Base-by-base conservation (phyloP, 257 asterid species). In the Ballota nigra region DNA sequence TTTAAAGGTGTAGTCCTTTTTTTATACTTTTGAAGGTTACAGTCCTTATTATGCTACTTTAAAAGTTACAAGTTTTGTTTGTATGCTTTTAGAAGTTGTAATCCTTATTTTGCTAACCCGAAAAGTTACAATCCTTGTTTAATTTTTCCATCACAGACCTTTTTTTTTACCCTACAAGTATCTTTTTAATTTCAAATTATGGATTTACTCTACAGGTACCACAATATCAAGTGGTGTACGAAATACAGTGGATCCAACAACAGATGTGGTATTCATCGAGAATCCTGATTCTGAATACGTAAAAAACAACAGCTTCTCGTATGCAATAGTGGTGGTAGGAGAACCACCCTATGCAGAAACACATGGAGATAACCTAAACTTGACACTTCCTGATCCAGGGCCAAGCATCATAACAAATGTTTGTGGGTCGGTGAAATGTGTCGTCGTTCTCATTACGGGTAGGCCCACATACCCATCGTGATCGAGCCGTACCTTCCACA, bases 281-380 rank as follows among this genome's bases (percentile, higher is more conserved):
- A 80, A 80, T 12, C 87, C 87, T 0, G 75, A 75, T 2, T 11
- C 82, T 0, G 72, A 63, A 8, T 75, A 68, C 51, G 71, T 83
- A 6, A 77, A 75, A 59, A 15, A 55, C 49, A 69, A 60, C 64
- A 26, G 68, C 0, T 83, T 83, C 68, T 78, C 85, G 1, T 80
- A 80, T 18, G 85, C 87, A 9, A 73, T 83, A 38, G 87, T 83
- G 3, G 87, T 83, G 13, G 85, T 83, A 12, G 88, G 88, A 8
- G 88, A 83, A 36, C 69, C 33, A 7, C 88, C 88, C 0, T 81
- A 83, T 26, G 52, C 88, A 7, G 88, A 83, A 63, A 73, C 76
- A 15, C 8, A 3, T 11, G 88, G 88, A 7, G 88, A 83, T 66
- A 83, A 53, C 82, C 19, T 70, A 2, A 76, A 83, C 82, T n/a